Evolutionary conservation across 768 basidiomycete species (phyloP).

Genomic region (Serendipita sp.): DNA sequence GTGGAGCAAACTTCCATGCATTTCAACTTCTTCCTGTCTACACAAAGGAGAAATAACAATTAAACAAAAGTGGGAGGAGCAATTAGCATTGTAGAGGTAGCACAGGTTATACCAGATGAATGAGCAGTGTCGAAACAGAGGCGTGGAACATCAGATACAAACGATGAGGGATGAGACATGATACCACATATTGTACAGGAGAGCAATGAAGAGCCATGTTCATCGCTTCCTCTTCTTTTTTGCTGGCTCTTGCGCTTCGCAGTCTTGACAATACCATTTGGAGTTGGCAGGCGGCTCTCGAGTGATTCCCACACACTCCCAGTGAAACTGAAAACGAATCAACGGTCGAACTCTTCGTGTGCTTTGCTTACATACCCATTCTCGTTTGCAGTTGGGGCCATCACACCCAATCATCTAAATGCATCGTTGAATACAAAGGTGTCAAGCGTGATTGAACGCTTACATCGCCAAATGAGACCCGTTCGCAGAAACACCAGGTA

Average conservation of each 20-base stretch:
- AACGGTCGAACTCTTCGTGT: background rate
- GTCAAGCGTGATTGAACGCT: background rate
- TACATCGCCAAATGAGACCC: slow-evolving; percentile 10
- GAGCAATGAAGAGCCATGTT: background rate
- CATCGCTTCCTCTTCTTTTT: slow-evolving; percentile 7
- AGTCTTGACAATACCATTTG: slow-evolving; percentile 8
- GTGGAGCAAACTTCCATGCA: background rate
- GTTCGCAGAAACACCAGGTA: slow-evolving; percentile 9
- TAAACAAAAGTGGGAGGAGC: no score
- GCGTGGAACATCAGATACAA: background rate
- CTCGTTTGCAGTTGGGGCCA: slow-evolving; percentile 6
- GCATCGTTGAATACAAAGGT: background rate
- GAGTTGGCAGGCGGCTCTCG: background rate
- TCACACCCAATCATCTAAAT: slow-evolving; percentile 10
- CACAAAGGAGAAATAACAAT: no score
- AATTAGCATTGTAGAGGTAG: no score
- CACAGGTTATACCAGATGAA: no score
- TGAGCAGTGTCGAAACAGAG: no score
- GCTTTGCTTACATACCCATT: background rate
- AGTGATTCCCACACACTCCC: slow-evolving; percentile 7
- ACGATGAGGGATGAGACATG: background rate
- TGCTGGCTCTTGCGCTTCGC: slow-evolving; percentile 6
- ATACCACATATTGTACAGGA: background rate
- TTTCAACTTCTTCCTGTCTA: no score
- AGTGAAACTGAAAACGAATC: slow-evolving; percentile 6